These are phyloP conservation scores for Arabidopsis lyrata DNA, from an alignment of 441 rosid species.

Conservation along the genomic window DNA sequence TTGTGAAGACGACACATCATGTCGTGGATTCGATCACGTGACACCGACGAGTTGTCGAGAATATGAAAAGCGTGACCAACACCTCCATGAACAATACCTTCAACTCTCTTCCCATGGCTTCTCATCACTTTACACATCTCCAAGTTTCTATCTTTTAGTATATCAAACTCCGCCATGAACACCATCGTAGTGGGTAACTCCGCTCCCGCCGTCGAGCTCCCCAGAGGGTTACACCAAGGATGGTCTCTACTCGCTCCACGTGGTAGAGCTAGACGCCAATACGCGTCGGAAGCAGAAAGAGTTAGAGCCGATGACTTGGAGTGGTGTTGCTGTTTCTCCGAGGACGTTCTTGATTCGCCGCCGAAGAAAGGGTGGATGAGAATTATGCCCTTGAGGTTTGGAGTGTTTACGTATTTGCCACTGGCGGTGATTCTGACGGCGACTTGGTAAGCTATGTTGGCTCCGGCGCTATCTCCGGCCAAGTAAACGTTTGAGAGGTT, in stretches of 20 bases:
- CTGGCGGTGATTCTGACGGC: constrained; percentile 44
- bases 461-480: constrained; percentile 91
- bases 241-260: constrained; percentile 58
- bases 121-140: constrained; percentile 59
- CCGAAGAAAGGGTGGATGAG: constrained; percentile 76
- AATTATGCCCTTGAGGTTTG: constrained; percentile 54
- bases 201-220: constrained; percentile 36
- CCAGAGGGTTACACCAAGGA: constrained; percentile 73
- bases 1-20: constrained; percentile 66
- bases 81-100: constrained; percentile 61
- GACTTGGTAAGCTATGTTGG: constrained; percentile 74
- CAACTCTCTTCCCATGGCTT: constrained; percentile 59
- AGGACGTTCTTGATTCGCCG: constrained; percentile 58
- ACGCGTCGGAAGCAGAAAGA: constrained; percentile 59
- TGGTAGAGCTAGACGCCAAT: constrained; percentile 72
- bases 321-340: constrained; percentile 49
- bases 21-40: constrained; percentile 63
- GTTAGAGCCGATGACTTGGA: constrained; percentile 54
- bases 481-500: constrained; percentile 58
- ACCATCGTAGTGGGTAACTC: constrained; percentile 57
- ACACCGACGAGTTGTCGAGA: constrained; percentile 58
- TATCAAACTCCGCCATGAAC: constrained; percentile 74
- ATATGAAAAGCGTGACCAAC: constrained; percentile 88
- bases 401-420: constrained; percentile 39
- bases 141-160: constrained; percentile 66